These are phyloP conservation scores for Millerozyma acaciae DNA, from an alignment of 805 yeast species.

Conservation along the genomic window DNA sequence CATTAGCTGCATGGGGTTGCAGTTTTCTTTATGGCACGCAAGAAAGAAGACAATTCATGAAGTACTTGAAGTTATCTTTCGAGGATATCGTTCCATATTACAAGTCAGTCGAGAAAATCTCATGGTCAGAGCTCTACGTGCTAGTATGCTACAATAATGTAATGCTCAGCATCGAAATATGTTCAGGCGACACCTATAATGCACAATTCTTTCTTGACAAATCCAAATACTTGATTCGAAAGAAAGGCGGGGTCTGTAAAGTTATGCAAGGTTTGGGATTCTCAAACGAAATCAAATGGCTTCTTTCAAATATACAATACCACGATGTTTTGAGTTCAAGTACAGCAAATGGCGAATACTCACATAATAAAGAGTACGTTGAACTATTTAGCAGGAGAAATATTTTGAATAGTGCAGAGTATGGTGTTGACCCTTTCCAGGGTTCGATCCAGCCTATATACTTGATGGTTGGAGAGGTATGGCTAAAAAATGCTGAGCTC, in stretches of 20 bases:
- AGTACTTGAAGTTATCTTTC: too few relatives aligned
- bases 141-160: too few relatives aligned
- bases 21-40: too few relatives aligned
- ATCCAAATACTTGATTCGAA: constrained; percentile 8
- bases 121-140: too few relatives aligned
- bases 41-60: too few relatives aligned
- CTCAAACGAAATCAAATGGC: constrained; percentile 19
- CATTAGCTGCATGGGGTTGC: constrained; percentile 7
- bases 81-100: too few relatives aligned
- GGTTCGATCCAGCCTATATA: constrained; percentile 18
- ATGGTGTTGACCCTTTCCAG: constrained; percentile 25
- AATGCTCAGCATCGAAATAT: constrained; percentile 12
- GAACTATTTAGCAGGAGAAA: constrained; percentile 7
- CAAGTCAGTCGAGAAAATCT: too few relatives aligned
- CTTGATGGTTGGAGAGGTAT: constrained; percentile 16
- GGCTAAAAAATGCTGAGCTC: constrained; percentile 1
- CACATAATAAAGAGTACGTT: constrained; percentile 11
- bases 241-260: constrained; percentile 14
- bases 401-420: constrained; percentile 13
- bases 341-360: constrained; percentile 14
- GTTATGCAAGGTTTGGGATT: constrained; percentile 11
- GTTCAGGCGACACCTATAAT: constrained; percentile 17
- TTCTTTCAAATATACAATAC: constrained; percentile 18
- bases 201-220: constrained; percentile 13
- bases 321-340: constrained; percentile 17